These are phyloP conservation scores for Cornus florida DNA, from an alignment of 148 eudicot genomes.

Conservation along the genomic window DNA sequence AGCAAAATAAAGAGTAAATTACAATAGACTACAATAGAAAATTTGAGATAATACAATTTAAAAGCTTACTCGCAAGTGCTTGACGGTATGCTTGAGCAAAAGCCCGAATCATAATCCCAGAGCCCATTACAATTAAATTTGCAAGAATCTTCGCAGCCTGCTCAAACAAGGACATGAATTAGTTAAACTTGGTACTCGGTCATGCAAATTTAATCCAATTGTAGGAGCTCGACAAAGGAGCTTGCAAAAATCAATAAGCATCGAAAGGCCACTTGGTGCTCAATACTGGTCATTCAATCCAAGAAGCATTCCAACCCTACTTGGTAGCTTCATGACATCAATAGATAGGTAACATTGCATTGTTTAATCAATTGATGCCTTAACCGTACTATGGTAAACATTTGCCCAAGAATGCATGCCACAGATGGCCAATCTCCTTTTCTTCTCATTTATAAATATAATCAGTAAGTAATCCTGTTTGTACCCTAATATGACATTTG, in stretches of 20 bases:
- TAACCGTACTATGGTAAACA: not conserved
- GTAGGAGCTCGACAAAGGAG: not conserved
- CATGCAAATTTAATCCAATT: not conserved
- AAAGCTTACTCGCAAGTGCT: constrained; percentile 64
- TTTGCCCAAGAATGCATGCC: not conserved
- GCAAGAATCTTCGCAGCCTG: constrained; percentile 73
- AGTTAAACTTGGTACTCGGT: not conserved
- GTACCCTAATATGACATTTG: too few species aligned
- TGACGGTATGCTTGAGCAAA: constrained; percentile 73
- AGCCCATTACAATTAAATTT: constrained; percentile 57
- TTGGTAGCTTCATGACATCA: not conserved
- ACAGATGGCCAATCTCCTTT: not conserved
- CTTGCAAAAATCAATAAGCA: not conserved
- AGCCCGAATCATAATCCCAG: constrained; percentile 63
- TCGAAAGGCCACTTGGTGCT: not conserved
- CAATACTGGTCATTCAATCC: not conserved
- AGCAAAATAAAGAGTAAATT: too few species aligned
- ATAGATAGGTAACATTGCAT: not conserved
- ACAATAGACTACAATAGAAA: not conserved
- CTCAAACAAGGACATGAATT: not conserved
- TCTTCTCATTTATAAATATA: not conserved
- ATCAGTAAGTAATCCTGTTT: not conserved
- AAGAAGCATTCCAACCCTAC: not conserved
- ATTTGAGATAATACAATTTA: not conserved
- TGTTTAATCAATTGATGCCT: not conserved